Evolutionary conservation across 1,284 basidiomycete species (phyloP).

Genomic region (Ceratobasidium sp.): DNA sequence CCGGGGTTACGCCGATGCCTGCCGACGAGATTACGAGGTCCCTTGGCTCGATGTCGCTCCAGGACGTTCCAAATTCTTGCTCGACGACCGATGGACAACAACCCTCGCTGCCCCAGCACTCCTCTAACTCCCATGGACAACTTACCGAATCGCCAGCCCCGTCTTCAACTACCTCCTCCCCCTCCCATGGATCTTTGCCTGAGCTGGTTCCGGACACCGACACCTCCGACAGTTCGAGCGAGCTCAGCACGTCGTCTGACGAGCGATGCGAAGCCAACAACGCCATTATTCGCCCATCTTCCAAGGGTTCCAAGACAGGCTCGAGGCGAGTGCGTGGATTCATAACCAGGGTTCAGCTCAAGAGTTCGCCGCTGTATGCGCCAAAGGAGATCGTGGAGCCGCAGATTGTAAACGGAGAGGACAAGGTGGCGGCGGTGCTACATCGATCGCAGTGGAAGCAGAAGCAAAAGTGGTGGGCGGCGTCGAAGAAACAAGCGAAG

Average conservation of each 20-base stretch:
- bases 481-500: too few relatives aligned
- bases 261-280: too few relatives aligned
- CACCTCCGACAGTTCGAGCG: background rate
- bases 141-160: background rate
- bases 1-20: too few relatives aligned
- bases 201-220: background rate
- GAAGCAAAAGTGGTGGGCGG: background rate
- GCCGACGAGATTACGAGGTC: background rate
- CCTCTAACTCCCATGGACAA: background rate
- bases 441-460: background rate
- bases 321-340: too few relatives aligned
- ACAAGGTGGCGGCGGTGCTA: background rate
- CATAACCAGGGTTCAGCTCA: too few relatives aligned
- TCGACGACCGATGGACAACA: background rate
- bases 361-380: too few relatives aligned
- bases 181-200: background rate
- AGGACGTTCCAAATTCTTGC: background rate
- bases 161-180: background rate
- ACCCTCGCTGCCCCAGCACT: background rate
- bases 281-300: too few relatives aligned
- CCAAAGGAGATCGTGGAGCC: too few relatives aligned
- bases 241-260: background rate
- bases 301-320: too few relatives aligned
- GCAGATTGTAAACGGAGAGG: background rate
- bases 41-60: background rate